Conservation (phyloP, 2,329 filamentous ascomycete genomes). For the Tolypocladium pustulatum region DNA sequence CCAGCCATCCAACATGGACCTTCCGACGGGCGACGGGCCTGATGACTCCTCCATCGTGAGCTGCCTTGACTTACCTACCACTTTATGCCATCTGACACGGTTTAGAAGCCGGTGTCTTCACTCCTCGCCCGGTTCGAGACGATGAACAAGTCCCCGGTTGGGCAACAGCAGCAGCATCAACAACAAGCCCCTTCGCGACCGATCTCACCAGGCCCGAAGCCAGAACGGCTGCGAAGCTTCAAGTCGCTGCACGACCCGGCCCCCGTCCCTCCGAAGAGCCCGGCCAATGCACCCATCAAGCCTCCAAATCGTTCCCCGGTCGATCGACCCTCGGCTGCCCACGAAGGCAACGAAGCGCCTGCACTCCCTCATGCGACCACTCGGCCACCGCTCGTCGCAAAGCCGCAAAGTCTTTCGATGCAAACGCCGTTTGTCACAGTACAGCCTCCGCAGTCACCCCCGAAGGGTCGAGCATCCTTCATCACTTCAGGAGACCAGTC, state of each 20-base stretch:
- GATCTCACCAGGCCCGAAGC: conserved; percentile 31
- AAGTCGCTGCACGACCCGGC: conserved; percentile 25
- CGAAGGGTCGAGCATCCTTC: conserved; percentile 32
- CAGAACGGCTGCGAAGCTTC: conserved; percentile 30
- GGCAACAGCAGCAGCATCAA: conserved; percentile 9
- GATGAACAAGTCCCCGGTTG: conserved; percentile 29
- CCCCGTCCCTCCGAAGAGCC: conserved; percentile 2
- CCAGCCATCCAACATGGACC: conserved; percentile 18
- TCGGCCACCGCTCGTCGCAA: conserved; percentile 12
- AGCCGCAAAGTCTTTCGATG: conserved; percentile 15
- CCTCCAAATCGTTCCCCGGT: conserved; percentile 12
- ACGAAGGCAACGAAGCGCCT: conserved; percentile 10
- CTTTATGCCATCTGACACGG: conserved; percentile 1
- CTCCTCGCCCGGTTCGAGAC: conserved; percentile 74
- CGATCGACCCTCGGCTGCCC: conserved; percentile 8
- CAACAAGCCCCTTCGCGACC: conserved; percentile 17
- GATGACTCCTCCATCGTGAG: conserved; percentile 69
- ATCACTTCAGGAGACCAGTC: conserved; percentile 28
- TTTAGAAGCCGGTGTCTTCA: conserved; percentile 70
- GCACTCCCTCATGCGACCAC: conserved; percentile 13
- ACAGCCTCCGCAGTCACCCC: conserved; percentile 60
- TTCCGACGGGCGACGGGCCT: conserved; percentile 40
- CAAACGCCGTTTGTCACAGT: conserved; percentile 60
- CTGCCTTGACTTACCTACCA: conserved; percentile 2
- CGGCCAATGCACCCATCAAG: conserved; percentile 12